Percentiles rank a stretch among this genome's conserved stretches.
Evolutionary conservation across 2,329 filamentous ascomycete species (phyloP).

Genomic region (Dothideomycetes sp.): DNA sequence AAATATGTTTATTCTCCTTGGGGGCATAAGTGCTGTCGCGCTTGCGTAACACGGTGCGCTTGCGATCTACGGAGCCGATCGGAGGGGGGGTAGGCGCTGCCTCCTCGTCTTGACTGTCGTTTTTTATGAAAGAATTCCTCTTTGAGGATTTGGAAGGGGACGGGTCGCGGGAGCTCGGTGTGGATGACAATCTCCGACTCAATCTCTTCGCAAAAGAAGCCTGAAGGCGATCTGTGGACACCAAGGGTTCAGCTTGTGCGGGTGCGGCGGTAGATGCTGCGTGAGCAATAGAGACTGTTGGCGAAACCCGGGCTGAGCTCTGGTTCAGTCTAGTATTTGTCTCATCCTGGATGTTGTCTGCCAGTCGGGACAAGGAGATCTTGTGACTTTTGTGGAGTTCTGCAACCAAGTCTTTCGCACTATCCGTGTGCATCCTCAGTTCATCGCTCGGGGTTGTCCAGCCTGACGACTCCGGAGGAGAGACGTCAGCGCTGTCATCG

Average conservation of each 20-base stretch:
- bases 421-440: constrained; percentile 10
- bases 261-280: not conserved
- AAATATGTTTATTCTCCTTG: not conserved
- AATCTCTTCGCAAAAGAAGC: constrained; percentile 7
- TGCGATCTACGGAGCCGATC: not conserved
- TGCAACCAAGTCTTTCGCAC: constrained; percentile 18
- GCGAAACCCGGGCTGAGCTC: too few relatives aligned
- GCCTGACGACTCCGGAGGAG: constrained; percentile 29
- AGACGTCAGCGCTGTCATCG: constrained; percentile 23
- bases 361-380: constrained; percentile 10
- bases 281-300: too few relatives aligned
- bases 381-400: constrained; percentile 22
- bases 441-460: constrained; percentile 31
- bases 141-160: constrained; percentile 6
- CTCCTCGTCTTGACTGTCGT: not conserved
- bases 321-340: constrained; percentile 9
- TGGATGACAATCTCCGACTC: constrained; percentile 8
- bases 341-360: constrained; percentile 9
- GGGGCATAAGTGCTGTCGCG: not conserved
- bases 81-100: not conserved
- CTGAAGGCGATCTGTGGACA: not conserved
- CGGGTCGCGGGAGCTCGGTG: constrained; percentile 9
- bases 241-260: not conserved
- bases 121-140: not conserved
- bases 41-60: constrained; percentile 4